These are phyloP conservation scores for Metarhizium anisopliae DNA, from an alignment of 2,329 filamentous ascomycete genomes.

Conservation along the genomic window DNA sequence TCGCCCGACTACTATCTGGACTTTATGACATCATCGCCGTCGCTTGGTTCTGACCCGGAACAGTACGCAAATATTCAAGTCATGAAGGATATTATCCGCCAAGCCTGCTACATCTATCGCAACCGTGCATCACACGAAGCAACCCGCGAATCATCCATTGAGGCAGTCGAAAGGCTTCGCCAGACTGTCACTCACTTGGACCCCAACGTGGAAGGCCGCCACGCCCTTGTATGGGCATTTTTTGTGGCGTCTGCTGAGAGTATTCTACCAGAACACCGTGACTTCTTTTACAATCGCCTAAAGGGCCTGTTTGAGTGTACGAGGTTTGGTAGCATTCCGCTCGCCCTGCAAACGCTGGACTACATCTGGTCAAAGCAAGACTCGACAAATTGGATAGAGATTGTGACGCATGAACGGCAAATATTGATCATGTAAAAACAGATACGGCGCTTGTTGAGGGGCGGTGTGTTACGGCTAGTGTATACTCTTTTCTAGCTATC, in stretches of 20 bases:
- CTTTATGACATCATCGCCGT: constrained; percentile 14
- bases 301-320: constrained; percentile 21
- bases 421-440: constrained; percentile 9
- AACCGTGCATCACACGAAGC: constrained; percentile 10
- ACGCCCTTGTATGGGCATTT: constrained; percentile 31
- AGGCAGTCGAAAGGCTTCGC: constrained; percentile 22
- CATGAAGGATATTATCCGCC: constrained; percentile 15
- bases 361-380: constrained; percentile 23
- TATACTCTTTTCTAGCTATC: background rate
- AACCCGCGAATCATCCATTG: constrained; percentile 13
- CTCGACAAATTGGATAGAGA: constrained; percentile 18
- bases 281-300: constrained; percentile 24
- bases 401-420: constrained; percentile 17
- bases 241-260: constrained; percentile 32
- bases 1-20: constrained; percentile 16
- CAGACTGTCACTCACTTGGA: constrained; percentile 19
- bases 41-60: constrained; percentile 8
- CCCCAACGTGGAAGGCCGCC: constrained; percentile 20
- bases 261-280: constrained; percentile 21
- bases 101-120: constrained; percentile 19
- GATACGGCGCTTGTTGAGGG: constrained; percentile 10
- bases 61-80: constrained; percentile 11
- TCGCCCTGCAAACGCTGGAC: constrained; percentile 22
- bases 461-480: constrained; percentile 8
- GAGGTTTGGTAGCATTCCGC: constrained; percentile 27